Evolutionary conservation across 2,329 filamentous ascomycete species (phyloP).

Genomic region (Fusarium odoratissimum): DNA sequence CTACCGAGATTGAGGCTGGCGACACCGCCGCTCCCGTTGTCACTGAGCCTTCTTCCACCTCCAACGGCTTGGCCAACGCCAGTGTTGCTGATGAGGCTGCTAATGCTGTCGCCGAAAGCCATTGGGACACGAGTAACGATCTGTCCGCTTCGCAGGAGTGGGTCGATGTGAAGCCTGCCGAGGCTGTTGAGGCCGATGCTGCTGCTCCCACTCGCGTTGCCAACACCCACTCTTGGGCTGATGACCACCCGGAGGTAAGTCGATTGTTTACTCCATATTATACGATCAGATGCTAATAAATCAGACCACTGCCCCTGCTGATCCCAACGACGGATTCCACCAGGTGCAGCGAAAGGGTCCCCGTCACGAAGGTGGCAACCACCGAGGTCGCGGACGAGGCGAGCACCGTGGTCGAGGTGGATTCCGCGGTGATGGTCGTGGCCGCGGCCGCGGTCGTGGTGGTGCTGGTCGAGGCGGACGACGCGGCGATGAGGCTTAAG

Average conservation of each 20-base stretch:
- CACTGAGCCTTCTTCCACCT: conserved; percentile 53
- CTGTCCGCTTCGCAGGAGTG: conserved; percentile 71
- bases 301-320: conserved; percentile 52
- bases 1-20: conserved; percentile 73
- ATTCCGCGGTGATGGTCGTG: conserved; percentile 60
- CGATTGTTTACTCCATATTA: neutral
- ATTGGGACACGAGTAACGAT: conserved; percentile 69
- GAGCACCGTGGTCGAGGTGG: conserved; percentile 65
- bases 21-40: conserved; percentile 54
- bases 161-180: conserved; percentile 76
- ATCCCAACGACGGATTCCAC: conserved; percentile 75
- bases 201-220: conserved; percentile 64
- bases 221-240: conserved; percentile 80
- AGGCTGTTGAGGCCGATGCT: conserved; percentile 79
- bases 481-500: conserved; percentile 56
- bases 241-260: conserved; percentile 75
- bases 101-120: conserved; percentile 71
- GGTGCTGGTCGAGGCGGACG: conserved; percentile 52
- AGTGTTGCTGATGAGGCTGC: conserved; percentile 64
- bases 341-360: conserved; percentile 73
- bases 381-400: conserved; percentile 59
- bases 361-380: conserved; percentile 61
- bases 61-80: conserved; percentile 61
- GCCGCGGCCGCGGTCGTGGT: conserved; percentile 55
- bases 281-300: conserved; percentile 15